A percentile compares a stretch with the other conserved stretches of the same genome.
These are phyloP conservation scores for Allium fistulosum DNA, from an alignment of 106 monocot species.

Conservation along the genomic window DNA sequence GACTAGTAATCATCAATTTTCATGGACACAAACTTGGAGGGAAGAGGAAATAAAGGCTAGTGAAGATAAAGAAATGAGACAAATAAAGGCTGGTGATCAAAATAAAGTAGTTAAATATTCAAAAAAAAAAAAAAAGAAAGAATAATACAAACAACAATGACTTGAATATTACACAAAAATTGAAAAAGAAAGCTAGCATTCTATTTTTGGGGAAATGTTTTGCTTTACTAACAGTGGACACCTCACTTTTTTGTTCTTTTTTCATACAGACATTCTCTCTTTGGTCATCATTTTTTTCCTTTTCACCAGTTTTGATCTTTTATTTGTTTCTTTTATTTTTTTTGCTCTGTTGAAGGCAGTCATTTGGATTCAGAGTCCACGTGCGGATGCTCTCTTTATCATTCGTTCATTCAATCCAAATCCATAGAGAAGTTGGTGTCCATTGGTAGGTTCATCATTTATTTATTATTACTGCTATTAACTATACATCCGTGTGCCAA, in stretches of 20 bases:
- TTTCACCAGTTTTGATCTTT: neutral
- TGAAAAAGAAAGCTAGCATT: neutral
- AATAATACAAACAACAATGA: too few relatives aligned
- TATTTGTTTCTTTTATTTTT: neutral
- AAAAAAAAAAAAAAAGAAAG: neutral
- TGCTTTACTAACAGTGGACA: neutral
- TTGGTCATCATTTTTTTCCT: neutral
- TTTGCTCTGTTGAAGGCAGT: neutral
- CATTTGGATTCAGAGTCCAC: slow-evolving; percentile 7
- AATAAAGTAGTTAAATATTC: too few relatives aligned
- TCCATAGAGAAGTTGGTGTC: neutral
- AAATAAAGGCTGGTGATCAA: too few relatives aligned
- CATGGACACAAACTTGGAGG: too few relatives aligned
- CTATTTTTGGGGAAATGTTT: neutral
- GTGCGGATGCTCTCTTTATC: slow-evolving; percentile 9
- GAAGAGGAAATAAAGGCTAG: too few relatives aligned
- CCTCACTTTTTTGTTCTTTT: neutral
- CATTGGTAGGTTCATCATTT: neutral
- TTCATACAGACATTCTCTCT: neutral
- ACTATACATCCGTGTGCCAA: too few relatives aligned
- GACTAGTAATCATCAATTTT: too few relatives aligned
- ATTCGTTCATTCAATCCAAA: slow-evolving; percentile 7
- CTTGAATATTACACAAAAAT: too few relatives aligned
- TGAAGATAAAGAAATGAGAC: too few relatives aligned
- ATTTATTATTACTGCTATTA: too few relatives aligned